Evolutionary conservation across 2,329 filamentous ascomycete genomes (phyloP).

Genomic region (Botrytis tulipae): DNA sequence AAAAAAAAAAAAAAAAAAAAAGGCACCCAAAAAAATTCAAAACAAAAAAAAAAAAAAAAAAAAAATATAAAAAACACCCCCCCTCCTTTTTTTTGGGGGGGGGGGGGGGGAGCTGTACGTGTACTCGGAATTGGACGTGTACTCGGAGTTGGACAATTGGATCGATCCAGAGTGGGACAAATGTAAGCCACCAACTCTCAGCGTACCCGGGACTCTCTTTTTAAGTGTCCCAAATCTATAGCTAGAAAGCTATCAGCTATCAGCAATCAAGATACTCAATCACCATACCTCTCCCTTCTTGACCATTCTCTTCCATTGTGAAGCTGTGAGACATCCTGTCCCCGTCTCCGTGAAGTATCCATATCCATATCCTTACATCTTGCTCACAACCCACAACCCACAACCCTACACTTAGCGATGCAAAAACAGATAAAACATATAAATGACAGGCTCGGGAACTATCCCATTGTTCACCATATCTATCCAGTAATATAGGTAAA

Average conservation of each 20-base stretch:
- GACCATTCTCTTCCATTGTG: background rate
- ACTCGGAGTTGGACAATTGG: background rate
- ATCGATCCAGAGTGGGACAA: too few relatives aligned
- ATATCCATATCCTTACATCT: too few relatives aligned
- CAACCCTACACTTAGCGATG: background rate
- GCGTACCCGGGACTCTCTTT: background rate
- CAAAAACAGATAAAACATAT: background rate
- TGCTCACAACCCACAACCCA: background rate
- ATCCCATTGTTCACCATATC: background rate
- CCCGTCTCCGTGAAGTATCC: background rate
- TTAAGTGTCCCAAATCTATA: background rate
- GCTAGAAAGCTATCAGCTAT: background rate
- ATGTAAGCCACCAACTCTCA: background rate
- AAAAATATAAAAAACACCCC: too few relatives aligned
- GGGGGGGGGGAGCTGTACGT: too few relatives aligned
- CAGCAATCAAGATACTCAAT: background rate
- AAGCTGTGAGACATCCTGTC: background rate
- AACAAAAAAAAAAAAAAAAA: too few relatives aligned
- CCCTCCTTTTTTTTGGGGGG: too few relatives aligned
- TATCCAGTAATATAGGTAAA: background rate
- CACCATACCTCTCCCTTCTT: background rate
- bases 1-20: too few relatives aligned
- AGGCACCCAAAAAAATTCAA: too few relatives aligned
- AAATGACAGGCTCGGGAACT: background rate
- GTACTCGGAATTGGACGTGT: accelerated